Evolutionary conservation across 352 stramenopile genomes (phyloP), one percentile per base, ranked within the genome.

Genomic region (Globisporangium cederbergense): DNA sequence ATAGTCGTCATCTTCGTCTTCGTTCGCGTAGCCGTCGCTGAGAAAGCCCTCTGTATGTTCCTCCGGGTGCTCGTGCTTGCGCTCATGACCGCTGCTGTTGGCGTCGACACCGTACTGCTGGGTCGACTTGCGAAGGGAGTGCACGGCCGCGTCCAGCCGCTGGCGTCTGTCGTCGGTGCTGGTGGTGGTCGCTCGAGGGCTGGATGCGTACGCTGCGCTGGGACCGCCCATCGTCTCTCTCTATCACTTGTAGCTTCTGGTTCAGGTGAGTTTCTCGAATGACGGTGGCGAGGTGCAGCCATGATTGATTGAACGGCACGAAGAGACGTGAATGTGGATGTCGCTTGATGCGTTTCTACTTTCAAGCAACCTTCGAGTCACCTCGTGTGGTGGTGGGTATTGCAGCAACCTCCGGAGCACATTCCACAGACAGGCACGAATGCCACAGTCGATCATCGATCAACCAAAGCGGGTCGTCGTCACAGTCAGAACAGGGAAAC

Each of bases 1-100:
- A 25, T 78, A 61, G 25, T 72, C 66, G 2, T 70, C 66, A 32
- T 73, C 67, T 11, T 78, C 67, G 1, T 80, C 71, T 60, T 70
- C 69, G 20, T 70, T 30, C 4, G 49, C 38, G 42, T 64, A 60
- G 32, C 56, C 53, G 10, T 70, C 63, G 7, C 40, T 57, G 38
- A 66, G 50, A 25, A 66, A 66, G 20, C 45, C 42, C 46, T n/a
- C 32, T 2, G 51, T 10, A 5, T 36, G 50, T 4, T 40, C 32
- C 11, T 50, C 25, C 10, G 54, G 18, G 40, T 52, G 16, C 10
- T 52, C 51, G 36, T 42, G 14, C 11, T 55, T 55, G 49, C 18
- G 36, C 5, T 58, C 53, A 9, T 34, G 16, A 11, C 9, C 43
- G 14, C 4, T 45, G 20, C 34, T 57, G 14, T 42, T 42, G 9